Evolutionary conservation across 1,284 basidiomycete species (phyloP), one percentile per base, ranked within the genome.

Genomic region (Fistulinella cinereoalba): DNA sequence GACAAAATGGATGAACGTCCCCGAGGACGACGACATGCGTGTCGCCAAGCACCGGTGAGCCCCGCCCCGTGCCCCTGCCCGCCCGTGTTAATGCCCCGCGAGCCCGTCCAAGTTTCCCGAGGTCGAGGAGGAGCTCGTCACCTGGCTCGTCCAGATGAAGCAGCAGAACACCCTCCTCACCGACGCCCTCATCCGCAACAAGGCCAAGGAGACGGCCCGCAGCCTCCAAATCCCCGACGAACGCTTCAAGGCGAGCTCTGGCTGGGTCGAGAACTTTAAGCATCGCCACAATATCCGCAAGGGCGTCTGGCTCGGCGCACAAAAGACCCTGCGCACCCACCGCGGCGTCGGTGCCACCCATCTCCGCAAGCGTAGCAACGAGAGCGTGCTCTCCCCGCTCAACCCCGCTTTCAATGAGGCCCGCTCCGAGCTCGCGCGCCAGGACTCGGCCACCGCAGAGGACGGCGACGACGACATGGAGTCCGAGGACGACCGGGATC

Each of bases 191-290:
- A 85, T 95, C 47, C 82, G 85, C 46, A 68, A 73, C 24, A 82
- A 85, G 58, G 92, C 92, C 18, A 79, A 81, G 46, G 76, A 83
- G 53, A 74, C 88, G 44, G 88, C 87, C 3, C 70, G 72, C 37
- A 67, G 64, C 19, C 72, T 83, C 43, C 71, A 76, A 49, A 81
- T 80, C 54, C 60, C 76, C 37, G 75, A 83, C 41, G 84, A 88
- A 50, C 80, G 81, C 62, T 95, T 95, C 79, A 95, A 93, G 69
- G 92, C 89, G 21, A 90, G 85, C 55, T 82, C 85, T 16, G 90
- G 91, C 4, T 95, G 92, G 92, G 77, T 95, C 46, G 91, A 94
- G 60, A 92, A 91, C 65, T 95, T 93, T 75, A 93, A 93, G 68
- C 77, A 83, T 55, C 82, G 92, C 32, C 79, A 85, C 57, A 79